A percentile compares a stretch with the other conserved stretches of the same genome.
phyloP scores from a whole-genome alignment of 768 basidiomycete species.

The Hemileccinum rubropunctum region DNA sequence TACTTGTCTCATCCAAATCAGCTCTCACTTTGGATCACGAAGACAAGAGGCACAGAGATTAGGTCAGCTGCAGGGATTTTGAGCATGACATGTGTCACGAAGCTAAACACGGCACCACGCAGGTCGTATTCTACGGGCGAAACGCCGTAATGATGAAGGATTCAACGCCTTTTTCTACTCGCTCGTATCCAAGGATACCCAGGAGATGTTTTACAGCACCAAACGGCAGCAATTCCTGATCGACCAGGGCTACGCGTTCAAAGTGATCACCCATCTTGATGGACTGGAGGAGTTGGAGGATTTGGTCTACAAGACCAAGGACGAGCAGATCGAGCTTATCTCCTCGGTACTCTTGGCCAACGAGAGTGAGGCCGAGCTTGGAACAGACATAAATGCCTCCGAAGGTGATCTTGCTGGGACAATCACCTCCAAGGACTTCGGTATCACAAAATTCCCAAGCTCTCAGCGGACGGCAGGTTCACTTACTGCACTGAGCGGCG shows the following conservation, averaged over 20 bases:
- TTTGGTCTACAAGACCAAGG: slow-evolving; percentile 86
- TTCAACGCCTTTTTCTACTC: slow-evolving; percentile 99
- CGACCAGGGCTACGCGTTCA: slow-evolving; percentile 99
- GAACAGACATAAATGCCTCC: slow-evolving; percentile 77
- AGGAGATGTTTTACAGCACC: slow-evolving; percentile 99
- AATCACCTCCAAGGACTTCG: slow-evolving; percentile 84
- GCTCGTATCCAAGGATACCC: slow-evolving; percentile 96
- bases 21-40: slow-evolving; percentile 97
- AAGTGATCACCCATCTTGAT: slow-evolving; percentile 97
- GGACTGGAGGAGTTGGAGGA: slow-evolving; percentile 84
- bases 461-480: slow-evolving; percentile 81
- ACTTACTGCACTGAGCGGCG: slow-evolving; percentile 80
- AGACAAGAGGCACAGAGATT: slow-evolving; percentile 97
- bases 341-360: slow-evolving; percentile 88
- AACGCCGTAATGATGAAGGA: slow-evolving; percentile 96
- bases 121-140: slow-evolving; percentile 96
- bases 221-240: slow-evolving; percentile 99
- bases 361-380: slow-evolving; percentile 87
- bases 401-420: slow-evolving; percentile 86
- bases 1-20: slow-evolving; percentile 98
- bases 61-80: slow-evolving; percentile 56
- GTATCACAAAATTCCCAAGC: slow-evolving; percentile 57
- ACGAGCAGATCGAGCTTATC: slow-evolving; percentile 96
- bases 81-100: slow-evolving; percentile 14
- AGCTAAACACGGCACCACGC: slow-evolving; percentile 4